Percentiles rank a stretch among this genome's conserved stretches.
phyloP scores from a whole-genome alignment of 305 asterid genomes.

The Coffea humblotiana region DNA sequence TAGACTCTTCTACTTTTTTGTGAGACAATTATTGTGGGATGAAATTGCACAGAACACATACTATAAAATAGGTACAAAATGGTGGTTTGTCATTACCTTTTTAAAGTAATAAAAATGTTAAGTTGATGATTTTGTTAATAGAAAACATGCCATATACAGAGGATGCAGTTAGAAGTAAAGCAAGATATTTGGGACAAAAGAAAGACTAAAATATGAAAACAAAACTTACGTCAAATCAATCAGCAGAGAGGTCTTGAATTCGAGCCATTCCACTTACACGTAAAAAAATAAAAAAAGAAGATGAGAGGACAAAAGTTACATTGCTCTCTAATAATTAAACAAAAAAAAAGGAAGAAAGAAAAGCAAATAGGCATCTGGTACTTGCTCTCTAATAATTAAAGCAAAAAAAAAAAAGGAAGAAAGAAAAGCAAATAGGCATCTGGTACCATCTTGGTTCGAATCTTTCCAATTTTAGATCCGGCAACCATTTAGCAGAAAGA shows the following conservation, averaged over 20 bases:
- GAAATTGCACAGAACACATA: no score
- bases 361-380: neutral
- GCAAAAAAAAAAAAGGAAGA: neutral
- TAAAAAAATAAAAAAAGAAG: no score
- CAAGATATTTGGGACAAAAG: neutral
- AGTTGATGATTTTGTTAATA: no score
- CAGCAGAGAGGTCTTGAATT: no score
- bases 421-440: neutral
- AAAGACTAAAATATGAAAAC: neutral
- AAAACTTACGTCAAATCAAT: neutral
- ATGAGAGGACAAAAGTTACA: neutral
- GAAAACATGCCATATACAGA: no score
- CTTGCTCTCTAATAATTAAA: neutral
- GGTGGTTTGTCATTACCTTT: no score
- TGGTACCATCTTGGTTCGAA: neutral
- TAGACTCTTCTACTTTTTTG: no score
- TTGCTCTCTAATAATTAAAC: neutral
- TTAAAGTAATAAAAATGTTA: no score
- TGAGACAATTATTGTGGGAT: no score
- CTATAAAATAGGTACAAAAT: no score
- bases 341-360: neutral
- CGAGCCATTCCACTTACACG: no score
- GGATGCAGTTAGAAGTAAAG: no score
- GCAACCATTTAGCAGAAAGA: neutral
- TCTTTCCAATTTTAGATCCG: neutral